phyloP scores from a whole-genome alignment of 2,329 filamentous ascomycete species.

The Talaromyces sp. region DNA sequence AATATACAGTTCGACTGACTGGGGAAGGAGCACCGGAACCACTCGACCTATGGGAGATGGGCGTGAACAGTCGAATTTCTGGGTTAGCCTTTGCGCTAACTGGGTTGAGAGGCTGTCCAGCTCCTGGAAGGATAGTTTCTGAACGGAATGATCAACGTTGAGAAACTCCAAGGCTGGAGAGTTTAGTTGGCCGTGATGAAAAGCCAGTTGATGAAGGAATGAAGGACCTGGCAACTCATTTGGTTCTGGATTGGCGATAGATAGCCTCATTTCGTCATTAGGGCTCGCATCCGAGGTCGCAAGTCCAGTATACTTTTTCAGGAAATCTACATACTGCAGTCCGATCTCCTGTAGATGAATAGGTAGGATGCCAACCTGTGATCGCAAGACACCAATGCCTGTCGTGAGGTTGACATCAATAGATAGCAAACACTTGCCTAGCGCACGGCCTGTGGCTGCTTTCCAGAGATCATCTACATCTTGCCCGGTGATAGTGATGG shows the following conservation, averaged over 20 bases:
- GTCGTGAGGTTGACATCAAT: constrained; percentile 24
- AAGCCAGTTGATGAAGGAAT: constrained; percentile 63
- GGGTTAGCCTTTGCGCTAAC: constrained; percentile 53
- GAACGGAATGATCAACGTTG: constrained; percentile 44
- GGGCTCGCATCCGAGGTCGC: constrained; percentile 17
- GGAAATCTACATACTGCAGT: constrained; percentile 27
- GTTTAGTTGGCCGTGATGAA: constrained; percentile 30
- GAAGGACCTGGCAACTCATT: constrained; percentile 51
- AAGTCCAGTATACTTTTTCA: constrained; percentile 23
- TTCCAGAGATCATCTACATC: neutral
- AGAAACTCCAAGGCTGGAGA: constrained; percentile 63
- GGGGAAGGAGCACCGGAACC: constrained; percentile 73
- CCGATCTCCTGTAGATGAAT: constrained; percentile 28
- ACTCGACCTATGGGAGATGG: constrained; percentile 37
- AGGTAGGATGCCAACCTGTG: constrained; percentile 24
- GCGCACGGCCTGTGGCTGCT: neutral
- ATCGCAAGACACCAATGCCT: constrained; percentile 26
- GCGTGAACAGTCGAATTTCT: constrained; percentile 25
- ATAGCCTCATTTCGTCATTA: constrained; percentile 35
- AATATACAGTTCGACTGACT: constrained; percentile 74
- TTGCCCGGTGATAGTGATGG: constrained; percentile 17
- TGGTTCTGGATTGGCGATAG: constrained; percentile 58
- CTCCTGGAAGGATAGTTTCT: constrained; percentile 57
- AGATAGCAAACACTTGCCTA: constrained; percentile 21
- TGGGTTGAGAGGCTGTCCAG: constrained; percentile 58